phyloP scores from a whole-genome alignment of 257 asterid genomes.

The Hygrophila difformis region DNA sequence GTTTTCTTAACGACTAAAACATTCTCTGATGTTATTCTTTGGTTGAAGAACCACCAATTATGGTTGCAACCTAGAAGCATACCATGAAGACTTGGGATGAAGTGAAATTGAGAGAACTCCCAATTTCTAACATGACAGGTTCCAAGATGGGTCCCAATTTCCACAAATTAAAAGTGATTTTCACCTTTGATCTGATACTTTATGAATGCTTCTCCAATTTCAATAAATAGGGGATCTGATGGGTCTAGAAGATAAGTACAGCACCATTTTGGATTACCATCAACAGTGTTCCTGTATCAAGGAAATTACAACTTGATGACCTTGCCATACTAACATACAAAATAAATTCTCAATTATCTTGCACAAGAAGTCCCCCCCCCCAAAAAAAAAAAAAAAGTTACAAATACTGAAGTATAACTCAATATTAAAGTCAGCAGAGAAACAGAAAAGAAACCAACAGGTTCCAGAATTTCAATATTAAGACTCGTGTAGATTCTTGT shows the following conservation, averaged over 20 bases:
- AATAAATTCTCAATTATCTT: slow-evolving; percentile 6
- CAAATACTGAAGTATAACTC: neutral
- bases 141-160: no score
- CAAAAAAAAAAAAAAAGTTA: neutral
- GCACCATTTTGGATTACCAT: slow-evolving; percentile 78
- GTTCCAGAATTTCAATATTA: no score
- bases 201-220: slow-evolving; percentile 89
- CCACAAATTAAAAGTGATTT: no score
- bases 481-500: no score
- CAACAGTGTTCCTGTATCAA: slow-evolving; percentile 75
- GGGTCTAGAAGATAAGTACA: slow-evolving; percentile 95
- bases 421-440: neutral
- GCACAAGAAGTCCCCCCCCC: slow-evolving; percentile 8
- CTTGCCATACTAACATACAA: neutral
- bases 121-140: no score
- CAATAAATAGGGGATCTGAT: slow-evolving; percentile 76
- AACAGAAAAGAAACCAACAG: neutral
- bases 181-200: slow-evolving; percentile 62
- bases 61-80: neutral
- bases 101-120: no score
- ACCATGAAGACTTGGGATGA: no score
- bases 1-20: neutral
- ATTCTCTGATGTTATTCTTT: neutral
- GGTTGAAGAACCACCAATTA: neutral
- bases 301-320: neutral